Conservation (phyloP, 108 stramenopile species). For the Cyclotella distinguenda region DNA sequence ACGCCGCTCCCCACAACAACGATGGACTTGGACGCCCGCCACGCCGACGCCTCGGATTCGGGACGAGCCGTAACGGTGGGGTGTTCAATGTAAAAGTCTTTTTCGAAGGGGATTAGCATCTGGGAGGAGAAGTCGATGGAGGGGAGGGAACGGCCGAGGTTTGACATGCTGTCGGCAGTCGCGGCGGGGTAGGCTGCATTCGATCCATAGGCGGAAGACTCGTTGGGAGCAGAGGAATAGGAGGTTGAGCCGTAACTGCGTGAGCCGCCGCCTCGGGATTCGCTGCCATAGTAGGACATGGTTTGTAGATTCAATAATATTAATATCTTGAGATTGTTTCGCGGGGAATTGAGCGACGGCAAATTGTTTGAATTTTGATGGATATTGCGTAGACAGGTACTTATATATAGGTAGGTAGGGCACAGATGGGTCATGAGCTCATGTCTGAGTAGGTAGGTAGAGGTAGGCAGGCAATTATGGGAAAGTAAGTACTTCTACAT, state of each 20-base stretch:
- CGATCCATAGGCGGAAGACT: slow-evolving; percentile 5
- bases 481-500: no score
- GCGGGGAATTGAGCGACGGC: no score
- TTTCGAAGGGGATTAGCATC: slow-evolving; percentile 92
- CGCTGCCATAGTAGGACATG: background rate
- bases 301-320: no score
- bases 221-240: background rate
- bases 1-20: slow-evolving; percentile 82
- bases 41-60: slow-evolving; percentile 82
- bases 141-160: slow-evolving; percentile 66
- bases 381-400: no score
- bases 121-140: slow-evolving; percentile 82
- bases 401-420: no score
- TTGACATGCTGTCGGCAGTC: slow-evolving; percentile 53
- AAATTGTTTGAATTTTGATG: no score
- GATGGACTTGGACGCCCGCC: slow-evolving; percentile 89
- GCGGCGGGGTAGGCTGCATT: slow-evolving; percentile 48
- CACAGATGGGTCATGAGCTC: no score
- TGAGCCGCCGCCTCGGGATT: no score
- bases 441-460: no score
- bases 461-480: no score
- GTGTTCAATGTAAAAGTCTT: slow-evolving; percentile 99
- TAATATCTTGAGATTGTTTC: no score
- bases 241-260: background rate
- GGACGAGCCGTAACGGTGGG: slow-evolving; percentile 90